These are phyloP conservation scores for Vitis hybrid DNA, from an alignment of 177 flowering plant species.

Conservation along the genomic window DNA sequence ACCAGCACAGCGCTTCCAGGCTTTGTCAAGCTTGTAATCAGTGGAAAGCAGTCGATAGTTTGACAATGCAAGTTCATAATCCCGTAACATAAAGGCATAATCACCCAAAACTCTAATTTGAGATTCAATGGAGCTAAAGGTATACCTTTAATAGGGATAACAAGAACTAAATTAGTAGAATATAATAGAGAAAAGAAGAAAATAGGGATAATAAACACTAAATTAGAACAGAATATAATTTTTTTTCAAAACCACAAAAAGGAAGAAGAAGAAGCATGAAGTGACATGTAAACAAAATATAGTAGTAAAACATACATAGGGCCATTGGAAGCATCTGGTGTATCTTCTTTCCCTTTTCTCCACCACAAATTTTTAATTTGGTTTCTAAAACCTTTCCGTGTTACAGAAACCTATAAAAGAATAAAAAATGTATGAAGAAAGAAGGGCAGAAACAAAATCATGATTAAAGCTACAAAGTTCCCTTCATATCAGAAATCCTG, in stretches of 20 bases:
- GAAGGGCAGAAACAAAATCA: conserved; percentile 3
- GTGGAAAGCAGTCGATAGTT: conserved; percentile 91
- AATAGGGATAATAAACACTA: too few species aligned
- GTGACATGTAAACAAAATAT: background rate
- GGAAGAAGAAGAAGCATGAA: conserved; percentile 2
- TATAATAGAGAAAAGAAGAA: background rate
- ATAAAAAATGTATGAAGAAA: background rate
- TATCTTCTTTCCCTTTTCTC: conserved; percentile 98
- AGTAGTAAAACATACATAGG: conserved; percentile 50
- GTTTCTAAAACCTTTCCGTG: conserved; percentile 93
- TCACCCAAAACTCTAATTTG: conserved; percentile 96
- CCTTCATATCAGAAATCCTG: conserved; percentile 5
- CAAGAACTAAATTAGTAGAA: conserved; percentile 31
- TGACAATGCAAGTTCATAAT: conserved; percentile 96
- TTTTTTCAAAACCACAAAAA: too few species aligned
- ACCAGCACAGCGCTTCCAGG: conserved; percentile 98
- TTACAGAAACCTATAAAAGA: conserved; percentile 72
- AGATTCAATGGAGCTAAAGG: conserved; percentile 86
- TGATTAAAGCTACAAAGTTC: background rate
- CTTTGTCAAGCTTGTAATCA: conserved; percentile 94
- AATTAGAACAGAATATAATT: too few species aligned
- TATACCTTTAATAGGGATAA: conserved; percentile 62
- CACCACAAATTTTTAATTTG: conserved; percentile 98
- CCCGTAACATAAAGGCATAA: conserved; percentile 95
- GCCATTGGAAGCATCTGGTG: conserved; percentile 59